A percentile compares a stretch with the other conserved stretches of the same genome.
Evolutionary conservation across 176 grass and related monocot species (phyloP).

Genomic region (Aegilops sharonensis): DNA sequence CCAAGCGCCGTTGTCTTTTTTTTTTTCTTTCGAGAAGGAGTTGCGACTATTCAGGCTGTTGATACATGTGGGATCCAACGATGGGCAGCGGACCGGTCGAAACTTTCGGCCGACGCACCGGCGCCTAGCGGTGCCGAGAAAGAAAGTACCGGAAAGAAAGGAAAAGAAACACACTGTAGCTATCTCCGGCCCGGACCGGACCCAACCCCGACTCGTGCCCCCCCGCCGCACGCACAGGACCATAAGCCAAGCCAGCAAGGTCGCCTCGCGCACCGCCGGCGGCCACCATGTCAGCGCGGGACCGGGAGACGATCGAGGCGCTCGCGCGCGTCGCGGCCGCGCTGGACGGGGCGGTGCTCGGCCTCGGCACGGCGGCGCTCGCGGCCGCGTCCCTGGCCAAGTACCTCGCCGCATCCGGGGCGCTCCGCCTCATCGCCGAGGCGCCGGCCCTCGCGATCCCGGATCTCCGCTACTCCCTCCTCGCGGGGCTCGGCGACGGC

Average conservation of each 20-base stretch:
- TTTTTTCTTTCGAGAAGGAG: no score
- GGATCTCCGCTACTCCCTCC: constrained; percentile 50
- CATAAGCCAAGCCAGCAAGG: background rate
- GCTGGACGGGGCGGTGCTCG: constrained; percentile 77
- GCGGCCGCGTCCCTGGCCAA: constrained; percentile 64
- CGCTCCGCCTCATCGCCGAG: constrained; percentile 63
- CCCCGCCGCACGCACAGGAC: background rate
- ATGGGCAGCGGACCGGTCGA: no score
- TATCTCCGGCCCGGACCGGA: background rate
- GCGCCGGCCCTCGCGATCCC: constrained; percentile 49
- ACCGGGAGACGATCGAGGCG: constrained; percentile 56
- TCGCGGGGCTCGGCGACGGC: background rate
- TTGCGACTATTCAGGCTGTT: no score
- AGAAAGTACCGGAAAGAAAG: no score
- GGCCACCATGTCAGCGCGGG: constrained; percentile 69
- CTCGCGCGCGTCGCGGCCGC: constrained; percentile 63
- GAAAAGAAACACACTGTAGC: no score
- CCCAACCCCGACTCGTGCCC: background rate
- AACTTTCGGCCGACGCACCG: no score
- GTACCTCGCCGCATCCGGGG: constrained; percentile 55
- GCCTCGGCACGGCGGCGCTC: constrained; percentile 58
- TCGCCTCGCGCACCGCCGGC: constrained; percentile 12
- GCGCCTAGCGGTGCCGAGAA: no score
- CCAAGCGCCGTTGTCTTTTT: no score
- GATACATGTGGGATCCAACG: no score